Conservation (phyloP, 345 rosid genomes). For the Populus euphratica region DNA sequence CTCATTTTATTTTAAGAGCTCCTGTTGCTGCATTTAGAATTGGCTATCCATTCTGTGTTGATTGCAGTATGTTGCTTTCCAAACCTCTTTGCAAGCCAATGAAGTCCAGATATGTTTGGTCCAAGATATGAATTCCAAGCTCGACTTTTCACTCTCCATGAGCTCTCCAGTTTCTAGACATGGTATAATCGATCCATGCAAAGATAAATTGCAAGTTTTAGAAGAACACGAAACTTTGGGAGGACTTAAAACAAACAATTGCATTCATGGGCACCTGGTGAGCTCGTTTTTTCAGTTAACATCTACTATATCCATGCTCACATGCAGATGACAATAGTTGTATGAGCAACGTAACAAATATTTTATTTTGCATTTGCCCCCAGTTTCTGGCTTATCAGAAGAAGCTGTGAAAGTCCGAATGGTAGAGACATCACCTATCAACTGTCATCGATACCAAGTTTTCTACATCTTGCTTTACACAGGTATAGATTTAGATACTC, state of each 20-base stretch:
- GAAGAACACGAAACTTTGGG: constrained; percentile 41
- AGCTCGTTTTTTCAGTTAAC: constrained; percentile 8
- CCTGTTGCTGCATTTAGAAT: not conserved
- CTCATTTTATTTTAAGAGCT: not conserved
- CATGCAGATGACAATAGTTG: not conserved
- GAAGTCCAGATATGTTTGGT: constrained; percentile 64
- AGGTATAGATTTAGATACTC: constrained; percentile 6
- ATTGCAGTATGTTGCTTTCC: constrained; percentile 66
- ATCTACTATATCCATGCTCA: not conserved
- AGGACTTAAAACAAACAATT: constrained; percentile 23
- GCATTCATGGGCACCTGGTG: constrained; percentile 39
- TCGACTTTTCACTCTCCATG: constrained; percentile 15
- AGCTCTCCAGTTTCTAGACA: constrained; percentile 4
- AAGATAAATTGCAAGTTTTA: constrained; percentile 36
- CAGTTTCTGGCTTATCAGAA: constrained; percentile 48
- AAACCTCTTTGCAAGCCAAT: constrained; percentile 56
- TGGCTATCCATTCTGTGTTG: constrained; percentile 11
- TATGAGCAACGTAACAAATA: not conserved
- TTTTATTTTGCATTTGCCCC: not conserved
- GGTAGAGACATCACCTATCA: constrained; percentile 1
- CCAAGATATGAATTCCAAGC: constrained; percentile 30
- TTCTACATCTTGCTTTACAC: not conserved
- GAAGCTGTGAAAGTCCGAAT: constrained; percentile 8
- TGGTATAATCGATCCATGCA: constrained; percentile 20
- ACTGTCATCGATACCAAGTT: constrained; percentile 7